These are phyloP conservation scores for Aspergillus bertholletiae DNA, from an alignment of 495 filamentous ascomycete species.

Conservation along the genomic window DNA sequence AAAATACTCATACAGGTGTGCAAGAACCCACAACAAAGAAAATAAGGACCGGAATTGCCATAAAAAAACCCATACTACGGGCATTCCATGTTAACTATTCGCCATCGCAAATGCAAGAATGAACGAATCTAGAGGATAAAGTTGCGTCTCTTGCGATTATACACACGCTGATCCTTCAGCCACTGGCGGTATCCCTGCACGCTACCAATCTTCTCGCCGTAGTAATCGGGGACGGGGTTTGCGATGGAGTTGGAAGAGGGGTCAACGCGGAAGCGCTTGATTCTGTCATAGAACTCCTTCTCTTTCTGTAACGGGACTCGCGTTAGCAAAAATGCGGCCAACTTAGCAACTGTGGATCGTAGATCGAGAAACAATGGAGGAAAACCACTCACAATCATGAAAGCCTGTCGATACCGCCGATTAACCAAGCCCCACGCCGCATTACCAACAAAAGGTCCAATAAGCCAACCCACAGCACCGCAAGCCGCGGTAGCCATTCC, in stretches of 20 bases:
- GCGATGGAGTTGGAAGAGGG: conserved; percentile 63
- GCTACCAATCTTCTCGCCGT: conserved; percentile 90
- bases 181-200: conserved; percentile 87
- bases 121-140: conserved; percentile 41
- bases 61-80: not conserved
- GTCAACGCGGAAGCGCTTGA: conserved; percentile 87
- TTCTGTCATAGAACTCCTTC: conserved; percentile 81
- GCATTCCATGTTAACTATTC: not conserved
- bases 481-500: conserved; percentile 70
- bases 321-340: not conserved
- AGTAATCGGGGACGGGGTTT: conserved; percentile 71
- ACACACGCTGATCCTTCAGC: conserved; percentile 97
- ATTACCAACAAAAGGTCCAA: conserved; percentile 76
- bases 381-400: conserved; percentile 58
- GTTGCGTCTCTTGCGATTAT: conserved; percentile 81
- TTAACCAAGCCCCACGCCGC: conserved; percentile 69
- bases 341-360: no score
- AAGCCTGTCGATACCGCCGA: conserved; percentile 58
- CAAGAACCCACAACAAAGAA: conserved; percentile 19
- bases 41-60: conserved; percentile 16
- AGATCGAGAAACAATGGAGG: no score
- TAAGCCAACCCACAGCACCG: conserved; percentile 77
- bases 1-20: conserved; percentile 23
- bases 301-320: conserved; percentile 62
- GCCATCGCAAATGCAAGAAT: not conserved